Evolutionary conservation across 768 basidiomycete genomes (phyloP), one percentile per base, ranked within the genome.

Genomic region (Hemileccinum rubropunctum): DNA sequence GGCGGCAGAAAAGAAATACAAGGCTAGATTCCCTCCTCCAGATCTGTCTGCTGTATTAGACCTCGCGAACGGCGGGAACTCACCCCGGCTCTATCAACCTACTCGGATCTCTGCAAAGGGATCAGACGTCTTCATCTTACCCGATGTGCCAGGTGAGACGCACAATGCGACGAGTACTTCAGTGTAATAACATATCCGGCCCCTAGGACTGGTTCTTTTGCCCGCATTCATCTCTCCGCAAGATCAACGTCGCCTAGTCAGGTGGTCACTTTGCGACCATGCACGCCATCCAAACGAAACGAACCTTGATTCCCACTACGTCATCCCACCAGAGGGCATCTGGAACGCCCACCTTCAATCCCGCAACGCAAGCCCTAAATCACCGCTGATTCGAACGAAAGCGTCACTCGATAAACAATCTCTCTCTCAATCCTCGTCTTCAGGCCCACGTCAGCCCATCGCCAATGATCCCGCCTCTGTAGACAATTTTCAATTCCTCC

Each of bases 241-340:
- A 15, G 74, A 82, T 33, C 95, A 98, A 62, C 78, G 82, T 20
- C 64, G 76, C 1, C 77, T 98, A 5, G 76, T 90, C 21, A 70
- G 69, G 47, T 88, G 90, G 80, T 80, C 89, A 20, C 79, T 99
- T 7, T 62, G 74, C 10, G 78, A 86, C 17, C 91, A 95, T 58
- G 87, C 94, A 1, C 75, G 76, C 3, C 68, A 76, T 33, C 91
- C 92, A 0, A 97, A 97, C 63, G 85, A 88, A 48, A 95, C 91
- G 0, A 95, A 93, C 58, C 83, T 98, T 18, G 88, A 95, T 48
- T 79, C 83, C 0, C 95, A 98, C 66, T 97, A 95, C 60, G 40
- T 73, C 37, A 73, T 97, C 7, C 95, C 95, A 0, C 43, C 66
- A 15, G 71, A 80, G 11, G 90, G 94, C 12, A 67, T 98, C 20